Evolutionary conservation across 148 eudicot genomes (phyloP).

Genomic region (Diospyros lotus): DNA sequence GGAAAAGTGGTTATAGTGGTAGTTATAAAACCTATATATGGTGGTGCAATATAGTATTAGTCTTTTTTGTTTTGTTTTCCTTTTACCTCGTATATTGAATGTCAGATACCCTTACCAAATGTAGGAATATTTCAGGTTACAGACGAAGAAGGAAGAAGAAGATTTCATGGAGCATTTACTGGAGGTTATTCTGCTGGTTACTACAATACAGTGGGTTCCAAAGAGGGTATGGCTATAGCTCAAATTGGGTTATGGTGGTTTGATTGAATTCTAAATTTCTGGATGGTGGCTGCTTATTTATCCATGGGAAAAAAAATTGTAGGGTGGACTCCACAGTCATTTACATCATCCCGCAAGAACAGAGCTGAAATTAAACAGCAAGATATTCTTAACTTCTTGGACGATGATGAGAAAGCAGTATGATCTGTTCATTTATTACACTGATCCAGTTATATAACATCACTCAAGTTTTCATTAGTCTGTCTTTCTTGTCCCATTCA

Average conservation of each 20-base stretch:
- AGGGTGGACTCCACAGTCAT: conserved; percentile 94
- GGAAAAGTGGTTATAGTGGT: too few species aligned
- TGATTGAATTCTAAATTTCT: conserved; percentile 1
- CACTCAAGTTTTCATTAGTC: too few species aligned
- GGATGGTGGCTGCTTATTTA: conserved; percentile 6
- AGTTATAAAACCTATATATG: not conserved
- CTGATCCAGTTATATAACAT: not conserved
- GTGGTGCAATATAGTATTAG: not conserved
- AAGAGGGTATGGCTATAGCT: conserved; percentile 56
- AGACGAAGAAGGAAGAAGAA: conserved; percentile 97
- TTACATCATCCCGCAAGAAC: conserved; percentile 85
- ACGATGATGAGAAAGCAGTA: conserved; percentile 91
- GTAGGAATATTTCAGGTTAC: conserved; percentile 44
- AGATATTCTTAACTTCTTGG: conserved; percentile 67
- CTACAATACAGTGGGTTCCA: conserved; percentile 91
- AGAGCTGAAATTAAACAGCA: conserved; percentile 81
- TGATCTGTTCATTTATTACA: conserved; percentile 22
- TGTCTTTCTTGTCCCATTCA: not conserved
- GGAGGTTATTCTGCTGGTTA: conserved; percentile 97
- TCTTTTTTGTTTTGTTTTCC: not conserved
- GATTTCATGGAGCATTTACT: conserved; percentile 96
- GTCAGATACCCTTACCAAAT: not conserved
- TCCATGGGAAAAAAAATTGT: conserved; percentile 12
- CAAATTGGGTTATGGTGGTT: conserved; percentile 5
- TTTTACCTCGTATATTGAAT: not conserved